Percentiles rank a stretch among this genome's conserved stretches.
Evolutionary conservation across 768 basidiomycete genomes (phyloP).

Genomic region (Phylloporus arenicola): DNA sequence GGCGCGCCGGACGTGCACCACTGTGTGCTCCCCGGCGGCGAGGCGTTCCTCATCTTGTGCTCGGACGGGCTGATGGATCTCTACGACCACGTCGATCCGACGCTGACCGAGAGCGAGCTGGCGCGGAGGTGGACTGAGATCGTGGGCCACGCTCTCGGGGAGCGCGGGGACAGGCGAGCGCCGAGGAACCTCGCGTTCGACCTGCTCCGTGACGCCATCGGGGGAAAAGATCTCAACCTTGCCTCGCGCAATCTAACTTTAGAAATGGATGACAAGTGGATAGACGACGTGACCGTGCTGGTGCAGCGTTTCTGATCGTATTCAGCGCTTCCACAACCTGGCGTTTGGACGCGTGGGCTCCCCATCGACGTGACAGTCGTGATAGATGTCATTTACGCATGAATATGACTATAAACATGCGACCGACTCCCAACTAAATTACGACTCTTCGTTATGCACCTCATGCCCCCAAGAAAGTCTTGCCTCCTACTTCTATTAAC

Average conservation of each 20-base stretch:
- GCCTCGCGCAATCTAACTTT: constrained; percentile 43
- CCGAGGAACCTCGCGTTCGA: constrained; percentile 35
- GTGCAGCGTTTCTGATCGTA: constrained; percentile 34
- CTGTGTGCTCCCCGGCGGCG: constrained; percentile 25
- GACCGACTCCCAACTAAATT: not conserved
- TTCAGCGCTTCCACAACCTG: not conserved
- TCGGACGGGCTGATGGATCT: constrained; percentile 45
- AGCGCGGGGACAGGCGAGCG: constrained; percentile 9
- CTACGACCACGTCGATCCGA: constrained; percentile 25
- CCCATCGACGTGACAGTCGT: constrained; percentile 1
- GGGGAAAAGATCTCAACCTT: constrained; percentile 36
- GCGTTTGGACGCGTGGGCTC: constrained; percentile 4
- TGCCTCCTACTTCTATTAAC: constrained; percentile 2
- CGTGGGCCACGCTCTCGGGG: constrained; percentile 26
- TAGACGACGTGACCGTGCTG: constrained; percentile 45
- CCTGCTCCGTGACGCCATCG: constrained; percentile 39
- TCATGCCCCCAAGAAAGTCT: not conserved
- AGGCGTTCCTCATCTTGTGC: constrained; percentile 35
- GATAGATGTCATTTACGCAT: constrained; percentile 11
- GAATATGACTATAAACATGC: constrained; percentile 11
- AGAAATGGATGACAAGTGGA: constrained; percentile 48
- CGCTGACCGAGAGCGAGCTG: constrained; percentile 24
- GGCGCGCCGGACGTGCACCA: constrained; percentile 38
- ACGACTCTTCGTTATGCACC: not conserved
- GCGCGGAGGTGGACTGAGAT: constrained; percentile 34